Percentiles rank a stretch among this genome's conserved stretches.
phyloP scores from a whole-genome alignment of 371 early-diverging fungal species.

The Mortierella sp. region DNA sequence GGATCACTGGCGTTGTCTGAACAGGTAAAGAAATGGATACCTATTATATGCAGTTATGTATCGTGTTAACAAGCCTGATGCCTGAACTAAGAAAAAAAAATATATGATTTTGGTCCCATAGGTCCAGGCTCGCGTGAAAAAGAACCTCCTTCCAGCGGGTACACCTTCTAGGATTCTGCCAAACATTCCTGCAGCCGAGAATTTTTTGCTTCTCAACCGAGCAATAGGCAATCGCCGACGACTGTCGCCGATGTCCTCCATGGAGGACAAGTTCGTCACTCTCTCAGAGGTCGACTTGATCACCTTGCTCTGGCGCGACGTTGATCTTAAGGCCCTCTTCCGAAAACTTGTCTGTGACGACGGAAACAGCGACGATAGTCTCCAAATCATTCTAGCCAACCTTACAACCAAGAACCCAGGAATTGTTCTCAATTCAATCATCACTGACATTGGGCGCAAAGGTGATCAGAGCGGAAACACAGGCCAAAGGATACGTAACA shows the following conservation, averaged over 20 bases:
- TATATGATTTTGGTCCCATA: no score
- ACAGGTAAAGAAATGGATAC: no score
- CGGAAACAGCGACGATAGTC: not conserved
- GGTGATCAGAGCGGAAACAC: no score
- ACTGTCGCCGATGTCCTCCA: slow-evolving; percentile 1
- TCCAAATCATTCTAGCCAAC: slow-evolving; percentile 1
- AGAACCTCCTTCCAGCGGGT: slow-evolving; percentile 1
- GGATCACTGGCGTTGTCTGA: no score
- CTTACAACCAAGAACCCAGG: not conserved
- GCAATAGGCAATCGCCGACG: not conserved
- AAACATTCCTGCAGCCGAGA: slow-evolving; percentile 10
- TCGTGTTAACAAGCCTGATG: no score
- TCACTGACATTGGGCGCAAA: slow-evolving; percentile 13
- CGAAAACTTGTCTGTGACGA: not conserved
- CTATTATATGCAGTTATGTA: no score
- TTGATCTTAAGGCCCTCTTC: not conserved
- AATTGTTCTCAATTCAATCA: not conserved
- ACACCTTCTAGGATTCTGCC: not conserved
- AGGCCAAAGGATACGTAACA: slow-evolving; percentile 5
- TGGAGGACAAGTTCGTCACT: not conserved
- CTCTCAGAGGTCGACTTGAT: slow-evolving; percentile 10
- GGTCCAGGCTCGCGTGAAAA: no score
- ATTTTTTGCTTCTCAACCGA: not conserved
- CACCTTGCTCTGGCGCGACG: slow-evolving; percentile 8
- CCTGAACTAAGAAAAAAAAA: no score